phyloP scores from a whole-genome alignment of 768 basidiomycete species.

The Mycena belliarum region DNA sequence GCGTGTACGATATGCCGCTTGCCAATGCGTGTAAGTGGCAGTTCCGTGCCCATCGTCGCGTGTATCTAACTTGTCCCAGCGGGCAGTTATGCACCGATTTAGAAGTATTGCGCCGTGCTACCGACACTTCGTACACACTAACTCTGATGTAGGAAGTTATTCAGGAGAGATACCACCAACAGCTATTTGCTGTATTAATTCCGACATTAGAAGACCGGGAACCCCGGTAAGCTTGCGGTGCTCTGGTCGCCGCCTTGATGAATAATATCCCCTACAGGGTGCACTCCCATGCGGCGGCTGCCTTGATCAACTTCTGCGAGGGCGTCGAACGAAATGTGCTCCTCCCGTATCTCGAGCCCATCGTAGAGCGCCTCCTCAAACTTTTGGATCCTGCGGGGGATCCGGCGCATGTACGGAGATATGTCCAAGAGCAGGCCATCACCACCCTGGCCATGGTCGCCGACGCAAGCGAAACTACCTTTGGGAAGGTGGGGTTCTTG shows the following conservation, averaged over 20 bases:
- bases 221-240: constrained; percentile 48
- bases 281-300: constrained; percentile 84
- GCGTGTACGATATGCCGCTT: constrained; percentile 72
- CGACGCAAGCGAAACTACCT: constrained; percentile 77
- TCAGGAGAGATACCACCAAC: constrained; percentile 68
- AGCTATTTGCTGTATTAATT: constrained; percentile 70
- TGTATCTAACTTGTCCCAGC: constrained; percentile 37
- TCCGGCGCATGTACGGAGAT: constrained; percentile 47
- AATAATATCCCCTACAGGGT: constrained; percentile 51
- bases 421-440: constrained; percentile 87
- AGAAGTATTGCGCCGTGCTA: constrained; percentile 49
- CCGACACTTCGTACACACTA: background rate
- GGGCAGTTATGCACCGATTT: constrained; percentile 90
- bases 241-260: background rate
- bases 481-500: constrained; percentile 56
- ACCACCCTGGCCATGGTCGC: constrained; percentile 90
- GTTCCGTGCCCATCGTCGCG: background rate
- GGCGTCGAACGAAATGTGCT: constrained; percentile 76
- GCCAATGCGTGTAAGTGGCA: constrained; percentile 77
- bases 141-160: constrained; percentile 59
- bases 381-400: constrained; percentile 59
- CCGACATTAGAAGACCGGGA: constrained; percentile 76
- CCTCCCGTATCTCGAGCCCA: constrained; percentile 75
- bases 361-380: constrained; percentile 72
- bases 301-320: constrained; percentile 90